phyloP scores from a whole-genome alignment of 805 yeast genomes.

The Ogataea nonfermentans region DNA sequence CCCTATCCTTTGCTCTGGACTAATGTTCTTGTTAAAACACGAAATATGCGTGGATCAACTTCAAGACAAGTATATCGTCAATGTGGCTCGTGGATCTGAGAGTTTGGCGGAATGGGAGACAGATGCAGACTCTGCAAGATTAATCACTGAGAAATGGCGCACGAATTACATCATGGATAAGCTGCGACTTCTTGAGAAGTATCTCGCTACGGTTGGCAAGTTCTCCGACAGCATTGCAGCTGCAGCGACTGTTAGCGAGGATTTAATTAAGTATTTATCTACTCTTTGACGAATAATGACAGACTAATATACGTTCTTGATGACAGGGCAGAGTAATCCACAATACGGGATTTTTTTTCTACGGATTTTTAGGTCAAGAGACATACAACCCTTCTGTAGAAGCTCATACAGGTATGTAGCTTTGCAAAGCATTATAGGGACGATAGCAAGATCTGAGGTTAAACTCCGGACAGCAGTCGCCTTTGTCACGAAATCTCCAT shows the following conservation, averaged over 20 bases:
- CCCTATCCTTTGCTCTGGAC: constrained; percentile 34
- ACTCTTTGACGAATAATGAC: no score
- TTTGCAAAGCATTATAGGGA: no score
- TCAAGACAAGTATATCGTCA: constrained; percentile 2
- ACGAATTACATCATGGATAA: constrained; percentile 18
- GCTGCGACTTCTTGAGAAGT: constrained; percentile 20
- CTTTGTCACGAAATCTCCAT: no score
- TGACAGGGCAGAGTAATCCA: no score
- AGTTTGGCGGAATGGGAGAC: constrained; percentile 11
- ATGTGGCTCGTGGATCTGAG: constrained; percentile 10
- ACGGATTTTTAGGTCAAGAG: no score
- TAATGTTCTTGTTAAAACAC: constrained; percentile 15
- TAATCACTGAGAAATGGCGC: constrained; percentile 8
- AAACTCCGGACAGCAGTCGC: no score
- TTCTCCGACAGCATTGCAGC: constrained; percentile 22
- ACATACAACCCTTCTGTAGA: no score
- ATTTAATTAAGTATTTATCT: constrained; percentile 16
- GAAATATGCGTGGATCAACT: constrained; percentile 2
- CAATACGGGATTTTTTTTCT: no score
- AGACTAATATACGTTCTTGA: no score
- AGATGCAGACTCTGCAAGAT: constrained; percentile 4
- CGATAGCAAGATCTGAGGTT: no score
- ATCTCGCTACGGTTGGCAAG: constrained; percentile 20
- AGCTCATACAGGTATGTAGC: no score
- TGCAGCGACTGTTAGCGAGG: constrained; percentile 22